A percentile compares a stretch with the other conserved stretches of the same genome.
Evolutionary conservation across 2,329 filamentous ascomycete genomes (phyloP).

Genomic region (Phaeophleospora eucalypticola): DNA sequence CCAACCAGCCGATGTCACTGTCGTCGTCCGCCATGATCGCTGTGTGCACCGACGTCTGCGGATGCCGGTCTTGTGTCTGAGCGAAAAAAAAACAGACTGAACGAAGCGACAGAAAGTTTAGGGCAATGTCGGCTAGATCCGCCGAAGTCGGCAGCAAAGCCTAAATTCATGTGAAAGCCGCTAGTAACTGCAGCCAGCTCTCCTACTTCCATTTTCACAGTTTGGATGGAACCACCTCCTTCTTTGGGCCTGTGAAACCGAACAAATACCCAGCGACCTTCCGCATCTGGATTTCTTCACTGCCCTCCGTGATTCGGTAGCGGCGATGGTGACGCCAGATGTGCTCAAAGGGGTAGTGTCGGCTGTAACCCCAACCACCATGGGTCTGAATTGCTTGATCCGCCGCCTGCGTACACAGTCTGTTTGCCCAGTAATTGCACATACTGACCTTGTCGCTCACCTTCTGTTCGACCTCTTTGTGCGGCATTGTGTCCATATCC

Average conservation of each 20-base stretch:
- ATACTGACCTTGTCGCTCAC: constrained; percentile 61
- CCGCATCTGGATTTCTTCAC: constrained; percentile 64
- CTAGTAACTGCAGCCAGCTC: neutral
- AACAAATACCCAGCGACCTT: constrained; percentile 59
- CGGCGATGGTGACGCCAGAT: constrained; percentile 62
- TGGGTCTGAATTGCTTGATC: constrained; percentile 61
- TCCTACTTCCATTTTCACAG: constrained; percentile 8
- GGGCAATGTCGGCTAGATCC: neutral
- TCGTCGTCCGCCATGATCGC: too few species aligned
- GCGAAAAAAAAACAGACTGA: too few species aligned
- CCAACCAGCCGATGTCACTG: neutral
- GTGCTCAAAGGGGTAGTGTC: constrained; percentile 60
- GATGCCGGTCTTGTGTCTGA: too few species aligned
- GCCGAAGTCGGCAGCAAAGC: neutral
- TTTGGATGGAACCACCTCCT: constrained; percentile 17
- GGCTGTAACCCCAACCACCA: constrained; percentile 57
- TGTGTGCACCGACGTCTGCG: too few species aligned
- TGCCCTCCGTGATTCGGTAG: constrained; percentile 61
- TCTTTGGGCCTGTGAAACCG: constrained; percentile 46
- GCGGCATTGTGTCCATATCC: constrained; percentile 57
- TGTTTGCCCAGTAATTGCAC: constrained; percentile 64
- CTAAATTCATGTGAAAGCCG: neutral
- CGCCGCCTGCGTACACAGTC: constrained; percentile 57
- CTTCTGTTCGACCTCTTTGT: constrained; percentile 53
- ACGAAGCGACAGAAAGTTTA: neutral